Conservation (phyloP, 371 early-diverging fungal species). For the Dipsacomyces acuminosporus region DNA sequence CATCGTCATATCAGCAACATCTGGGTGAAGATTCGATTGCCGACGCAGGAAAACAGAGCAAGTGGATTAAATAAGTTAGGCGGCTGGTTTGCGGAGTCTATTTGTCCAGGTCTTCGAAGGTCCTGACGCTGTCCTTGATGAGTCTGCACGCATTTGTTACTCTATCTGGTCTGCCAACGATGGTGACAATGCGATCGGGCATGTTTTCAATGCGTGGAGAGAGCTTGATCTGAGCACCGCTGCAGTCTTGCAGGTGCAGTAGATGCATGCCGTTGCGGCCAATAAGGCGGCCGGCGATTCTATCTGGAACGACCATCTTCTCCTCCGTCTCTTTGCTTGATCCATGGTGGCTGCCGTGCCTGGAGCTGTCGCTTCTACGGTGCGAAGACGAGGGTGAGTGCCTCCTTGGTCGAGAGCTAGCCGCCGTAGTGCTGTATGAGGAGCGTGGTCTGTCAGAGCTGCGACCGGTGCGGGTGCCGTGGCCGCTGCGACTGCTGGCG, state of each 20-base stretch:
- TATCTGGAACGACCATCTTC: constrained; percentile 29
- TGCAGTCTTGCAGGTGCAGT: constrained; percentile 8
- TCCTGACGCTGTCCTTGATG: constrained; percentile 17
- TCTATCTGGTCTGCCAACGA: constrained; percentile 10
- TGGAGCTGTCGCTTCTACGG: neutral
- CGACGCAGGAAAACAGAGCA: too few relatives aligned
- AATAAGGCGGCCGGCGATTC: constrained; percentile 32
- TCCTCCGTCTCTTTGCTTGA: constrained; percentile 4
- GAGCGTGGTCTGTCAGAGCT: too few relatives aligned
- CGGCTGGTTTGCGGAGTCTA: too few relatives aligned
- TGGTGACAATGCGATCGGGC: constrained; percentile 32
- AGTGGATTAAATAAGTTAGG: too few relatives aligned
- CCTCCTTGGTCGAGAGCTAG: neutral
- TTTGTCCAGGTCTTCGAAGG: constrained; percentile 14
- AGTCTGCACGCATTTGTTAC: constrained; percentile 24
- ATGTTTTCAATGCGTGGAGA: constrained; percentile 25
- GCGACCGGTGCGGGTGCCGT: too few relatives aligned
- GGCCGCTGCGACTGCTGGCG: neutral
- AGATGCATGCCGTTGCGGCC: constrained; percentile 33
- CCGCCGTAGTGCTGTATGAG: too few relatives aligned
- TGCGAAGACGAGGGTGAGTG: neutral
- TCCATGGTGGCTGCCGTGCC: neutral
- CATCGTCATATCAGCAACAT: too few relatives aligned
- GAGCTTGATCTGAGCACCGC: constrained; percentile 31
- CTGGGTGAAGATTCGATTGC: too few relatives aligned